Evolutionary conservation across 2,329 filamentous ascomycete genomes (phyloP).

Genomic region (Drechslerella dactyloides): DNA sequence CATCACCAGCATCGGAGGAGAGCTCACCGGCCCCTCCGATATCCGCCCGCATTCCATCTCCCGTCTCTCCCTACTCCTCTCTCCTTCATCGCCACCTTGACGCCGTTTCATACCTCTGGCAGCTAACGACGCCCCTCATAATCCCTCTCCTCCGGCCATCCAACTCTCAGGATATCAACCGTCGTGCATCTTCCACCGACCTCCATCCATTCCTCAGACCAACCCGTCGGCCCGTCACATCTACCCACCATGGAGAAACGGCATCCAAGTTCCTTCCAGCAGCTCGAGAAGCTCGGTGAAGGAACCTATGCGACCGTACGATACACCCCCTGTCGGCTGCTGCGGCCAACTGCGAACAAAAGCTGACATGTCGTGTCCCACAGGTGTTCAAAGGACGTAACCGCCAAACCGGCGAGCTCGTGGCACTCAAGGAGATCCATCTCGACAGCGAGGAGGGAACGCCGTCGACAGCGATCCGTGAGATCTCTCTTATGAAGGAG

Average conservation of each 20-base stretch:
- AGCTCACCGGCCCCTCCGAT: background rate
- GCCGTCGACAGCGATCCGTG: constrained; percentile 93
- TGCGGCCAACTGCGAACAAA: background rate
- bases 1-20: constrained; percentile 12
- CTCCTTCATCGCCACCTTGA: background rate
- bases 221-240: background rate
- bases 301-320: constrained; percentile 96
- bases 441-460: constrained; percentile 98
- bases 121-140: constrained; percentile 21
- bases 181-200: background rate
- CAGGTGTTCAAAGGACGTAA: constrained; percentile 99
- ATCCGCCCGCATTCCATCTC: background rate
- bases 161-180: background rate
- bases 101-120: constrained; percentile 23
- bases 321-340: constrained; percentile 44
- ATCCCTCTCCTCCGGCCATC: constrained; percentile 23
- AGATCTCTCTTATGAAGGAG: constrained; percentile 99
- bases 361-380: constrained; percentile 21
- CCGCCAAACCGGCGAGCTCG: constrained; percentile 92
- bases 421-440: constrained; percentile 97
- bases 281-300: constrained; percentile 98
- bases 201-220: background rate
- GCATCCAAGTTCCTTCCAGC: constrained; percentile 96
- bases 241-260: constrained; percentile 66
- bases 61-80: background rate